These are phyloP conservation scores for Candida sithepensis DNA, from an alignment of 805 yeast genomes.

Conservation along the genomic window DNA sequence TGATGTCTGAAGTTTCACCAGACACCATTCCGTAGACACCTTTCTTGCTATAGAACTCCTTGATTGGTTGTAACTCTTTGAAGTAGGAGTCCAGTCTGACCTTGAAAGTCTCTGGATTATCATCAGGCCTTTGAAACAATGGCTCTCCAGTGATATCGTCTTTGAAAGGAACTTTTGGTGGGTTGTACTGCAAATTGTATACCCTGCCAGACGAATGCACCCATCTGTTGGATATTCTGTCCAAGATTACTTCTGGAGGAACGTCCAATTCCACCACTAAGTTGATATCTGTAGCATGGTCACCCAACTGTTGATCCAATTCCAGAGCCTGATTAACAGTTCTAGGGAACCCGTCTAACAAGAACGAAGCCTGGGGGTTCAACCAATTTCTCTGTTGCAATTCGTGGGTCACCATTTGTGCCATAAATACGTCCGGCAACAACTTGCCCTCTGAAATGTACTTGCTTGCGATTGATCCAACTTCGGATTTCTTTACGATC, in stretches of 20 bases:
- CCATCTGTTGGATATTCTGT: conserved; percentile 81
- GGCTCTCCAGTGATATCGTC: conserved; percentile 93
- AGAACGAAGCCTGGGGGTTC: conserved; percentile 50
- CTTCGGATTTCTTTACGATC: conserved; percentile 46
- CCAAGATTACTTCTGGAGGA: conserved; percentile 77
- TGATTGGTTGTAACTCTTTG: conserved; percentile 57
- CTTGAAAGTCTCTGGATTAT: conserved; percentile 68
- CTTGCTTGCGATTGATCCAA: conserved; percentile 55
- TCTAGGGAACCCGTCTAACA: conserved; percentile 91
- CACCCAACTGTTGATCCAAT: conserved; percentile 42
- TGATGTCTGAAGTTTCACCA: conserved; percentile 82
- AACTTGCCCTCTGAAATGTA: conserved; percentile 62
- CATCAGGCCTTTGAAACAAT: conserved; percentile 75
- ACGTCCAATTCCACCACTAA: conserved; percentile 84
- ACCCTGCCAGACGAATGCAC: conserved; percentile 88
- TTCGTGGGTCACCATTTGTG: conserved; percentile 50
- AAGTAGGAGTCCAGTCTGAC: conserved; percentile 64
- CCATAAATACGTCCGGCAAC: conserved; percentile 72
- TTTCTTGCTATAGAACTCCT: conserved; percentile 49
- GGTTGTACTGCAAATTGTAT: conserved; percentile 81
- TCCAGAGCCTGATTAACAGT: conserved; percentile 68
- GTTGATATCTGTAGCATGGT: conserved; percentile 47
- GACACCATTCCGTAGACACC: conserved; percentile 53
- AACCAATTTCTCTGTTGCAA: conserved; percentile 43
- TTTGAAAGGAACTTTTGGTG: conserved; percentile 75